Conservation (phyloP, 768 basidiomycete genomes). For the Mycena galericulata region DNA sequence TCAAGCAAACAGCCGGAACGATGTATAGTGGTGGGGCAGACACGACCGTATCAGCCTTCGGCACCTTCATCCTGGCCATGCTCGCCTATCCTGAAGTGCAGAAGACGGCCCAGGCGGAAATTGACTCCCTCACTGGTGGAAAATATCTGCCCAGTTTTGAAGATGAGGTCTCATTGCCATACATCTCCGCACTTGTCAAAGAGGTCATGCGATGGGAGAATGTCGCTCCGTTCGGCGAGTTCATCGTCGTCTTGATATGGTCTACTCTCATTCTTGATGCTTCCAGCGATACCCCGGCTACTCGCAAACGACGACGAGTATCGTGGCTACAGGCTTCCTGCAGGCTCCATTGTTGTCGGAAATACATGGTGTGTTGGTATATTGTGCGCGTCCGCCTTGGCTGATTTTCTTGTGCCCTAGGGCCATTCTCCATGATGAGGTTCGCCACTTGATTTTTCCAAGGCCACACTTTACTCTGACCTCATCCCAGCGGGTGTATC, state of each 20-base stretch:
- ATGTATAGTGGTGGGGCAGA: constrained; percentile 33
- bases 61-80: constrained; percentile 48
- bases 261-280: not conserved
- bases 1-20: not conserved
- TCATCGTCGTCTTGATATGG: not conserved
- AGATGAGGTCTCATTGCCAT: not conserved
- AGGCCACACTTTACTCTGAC: not conserved
- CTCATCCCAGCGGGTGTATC: constrained; percentile 44
- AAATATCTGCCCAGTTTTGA: constrained; percentile 47
- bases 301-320: constrained; percentile 46
- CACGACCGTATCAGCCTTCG: constrained; percentile 43
- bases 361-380: constrained; percentile 48
- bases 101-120: constrained; percentile 47
- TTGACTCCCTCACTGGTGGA: constrained; percentile 47
- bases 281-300: constrained; percentile 44
- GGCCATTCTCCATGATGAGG: constrained; percentile 55
- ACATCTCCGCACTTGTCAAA: too few species aligned
- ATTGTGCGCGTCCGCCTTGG: not conserved
- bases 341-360: constrained; percentile 38
- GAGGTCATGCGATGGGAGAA: too few species aligned
- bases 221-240: too few species aligned
- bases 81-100: constrained; percentile 45
- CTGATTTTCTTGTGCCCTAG: constrained; percentile 39
- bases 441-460: not conserved
- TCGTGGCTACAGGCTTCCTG: constrained; percentile 37